Evolutionary conservation across 768 basidiomycete species (phyloP).

Genomic region (Russula griseocarnosa): DNA sequence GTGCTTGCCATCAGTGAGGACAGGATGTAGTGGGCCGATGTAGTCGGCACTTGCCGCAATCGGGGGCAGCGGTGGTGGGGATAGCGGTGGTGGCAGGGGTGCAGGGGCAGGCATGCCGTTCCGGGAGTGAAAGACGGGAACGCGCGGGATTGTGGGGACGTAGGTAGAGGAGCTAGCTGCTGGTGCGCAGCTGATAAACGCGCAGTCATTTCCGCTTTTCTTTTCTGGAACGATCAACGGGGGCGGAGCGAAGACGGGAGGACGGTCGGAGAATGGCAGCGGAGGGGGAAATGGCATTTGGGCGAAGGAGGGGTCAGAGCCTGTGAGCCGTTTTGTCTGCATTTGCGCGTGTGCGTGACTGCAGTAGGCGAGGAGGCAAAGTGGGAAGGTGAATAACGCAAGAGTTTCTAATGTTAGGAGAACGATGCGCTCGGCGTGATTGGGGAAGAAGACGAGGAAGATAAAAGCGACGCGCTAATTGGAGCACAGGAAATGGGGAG

Average conservation of each 20-base stretch:
- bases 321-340: not conserved
- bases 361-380: constrained; percentile 6
- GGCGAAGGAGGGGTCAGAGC: not conserved
- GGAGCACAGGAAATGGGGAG: not conserved
- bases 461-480: constrained; percentile 3
- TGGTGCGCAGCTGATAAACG: not conserved
- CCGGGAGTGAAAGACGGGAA: not conserved
- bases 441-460: not conserved
- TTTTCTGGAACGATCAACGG: not conserved
- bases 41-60: not conserved
- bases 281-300: not conserved
- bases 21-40: not conserved
- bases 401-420: not conserved
- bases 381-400: constrained; percentile 6
- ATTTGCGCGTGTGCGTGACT: constrained; percentile 10
- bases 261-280: not conserved
- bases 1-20: constrained; percentile 5
- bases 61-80: not conserved
- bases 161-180: not conserved
- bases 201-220: too few species aligned
- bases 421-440: not conserved
- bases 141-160: not conserved
- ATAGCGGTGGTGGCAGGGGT: not conserved
- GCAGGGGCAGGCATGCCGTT: not conserved
- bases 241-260: not conserved